Base-by-base conservation (phyloP, 305 asterid species). In the Andrographis paniculata region DNA sequence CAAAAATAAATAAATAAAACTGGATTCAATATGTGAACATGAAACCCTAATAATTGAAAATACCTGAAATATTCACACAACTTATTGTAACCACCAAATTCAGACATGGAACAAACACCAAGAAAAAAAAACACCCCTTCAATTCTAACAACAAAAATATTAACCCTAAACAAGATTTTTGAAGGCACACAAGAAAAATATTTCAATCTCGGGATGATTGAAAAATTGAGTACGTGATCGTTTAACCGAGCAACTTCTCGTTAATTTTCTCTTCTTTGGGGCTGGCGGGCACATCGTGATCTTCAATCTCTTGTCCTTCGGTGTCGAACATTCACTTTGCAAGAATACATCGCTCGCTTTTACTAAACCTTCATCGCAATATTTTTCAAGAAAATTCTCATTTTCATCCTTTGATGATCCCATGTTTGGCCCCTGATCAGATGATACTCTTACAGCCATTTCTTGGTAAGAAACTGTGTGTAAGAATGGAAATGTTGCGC, bases 271-370 rank as follows among this genome's bases (percentile, higher is more conserved):
- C 65, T 69, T 74, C 56, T 58, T 70, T 6, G 80, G 75, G 8
- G 86, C 64, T 0, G 81, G 67, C 0, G 80, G 87, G 33, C 87
- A 78, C 1, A 50, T 60, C 8, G 65, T 22, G 24, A 71, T 69
- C 59, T 27, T 61, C 38, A 51, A 74, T 51, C 65, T 67, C 59
- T 69, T 69, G 14, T 64, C 78, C 44, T 62, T 78, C 0, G 82
- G 82, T 0, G 87, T 74, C 13, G 72, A 62, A 50, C 68, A 72
- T 6, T 14, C 59, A 42, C 48, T 61, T 17, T 20, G 23, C 22
- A 18, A 12, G 1, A 14, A 37, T 45, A 45, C 66, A 48, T 54
- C 19, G 11, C 43, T 51, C 23, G 6, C 37, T 24, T 24, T 8
- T 56, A 43, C 8, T 33, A 30, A 17, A 38, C 58, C 14, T 44